These are phyloP conservation scores for Seiridium unicorne DNA, from an alignment of 2,329 filamentous ascomycete genomes.

Conservation along the genomic window DNA sequence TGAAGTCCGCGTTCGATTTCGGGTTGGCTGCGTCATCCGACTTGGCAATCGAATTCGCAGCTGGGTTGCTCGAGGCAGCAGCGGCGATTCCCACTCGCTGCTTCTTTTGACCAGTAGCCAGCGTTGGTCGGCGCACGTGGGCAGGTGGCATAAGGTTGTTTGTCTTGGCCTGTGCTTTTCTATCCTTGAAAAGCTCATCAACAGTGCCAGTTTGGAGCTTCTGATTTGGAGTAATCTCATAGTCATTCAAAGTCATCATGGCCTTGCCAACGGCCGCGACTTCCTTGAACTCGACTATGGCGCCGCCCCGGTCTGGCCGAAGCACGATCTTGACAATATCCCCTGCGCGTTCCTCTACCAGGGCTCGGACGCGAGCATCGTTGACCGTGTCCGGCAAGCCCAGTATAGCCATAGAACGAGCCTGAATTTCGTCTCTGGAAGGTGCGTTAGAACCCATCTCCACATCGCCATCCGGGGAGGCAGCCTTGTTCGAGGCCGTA, in stretches of 20 bases:
- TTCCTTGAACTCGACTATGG: conserved; percentile 78
- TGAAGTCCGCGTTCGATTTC: conserved; percentile 59
- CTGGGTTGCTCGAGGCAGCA: conserved; percentile 17
- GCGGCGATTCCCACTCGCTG: conserved; percentile 41
- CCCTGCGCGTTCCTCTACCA: conserved; percentile 67
- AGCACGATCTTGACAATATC: conserved; percentile 73
- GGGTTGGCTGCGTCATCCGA: conserved; percentile 22
- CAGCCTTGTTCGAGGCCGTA: conserved; percentile 41
- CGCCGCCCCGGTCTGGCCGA: conserved; percentile 79
- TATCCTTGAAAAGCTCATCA: conserved; percentile 50
- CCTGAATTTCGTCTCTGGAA: conserved; percentile 49
- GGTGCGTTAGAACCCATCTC: conserved; percentile 31
- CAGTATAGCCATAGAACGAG: conserved; percentile 77
- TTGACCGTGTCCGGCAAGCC: conserved; percentile 91
- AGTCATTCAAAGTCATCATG: conserved; percentile 55
- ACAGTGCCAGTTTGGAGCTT: conserved; percentile 54
- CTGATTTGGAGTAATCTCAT: conserved; percentile 49
- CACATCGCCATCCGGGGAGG: conserved; percentile 36
- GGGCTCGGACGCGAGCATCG: conserved; percentile 72
- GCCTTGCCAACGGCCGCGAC: conserved; percentile 71
- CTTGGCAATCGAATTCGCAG: conserved; percentile 5
- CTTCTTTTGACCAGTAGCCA: conserved; percentile 37
- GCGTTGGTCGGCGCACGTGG: conserved; percentile 38
- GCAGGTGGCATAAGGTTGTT: conserved; percentile 41
- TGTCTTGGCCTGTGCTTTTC: conserved; percentile 33